These are phyloP conservation scores for Alternaria sp. DNA, from an alignment of 2,329 filamentous ascomycete species.

Conservation along the genomic window DNA sequence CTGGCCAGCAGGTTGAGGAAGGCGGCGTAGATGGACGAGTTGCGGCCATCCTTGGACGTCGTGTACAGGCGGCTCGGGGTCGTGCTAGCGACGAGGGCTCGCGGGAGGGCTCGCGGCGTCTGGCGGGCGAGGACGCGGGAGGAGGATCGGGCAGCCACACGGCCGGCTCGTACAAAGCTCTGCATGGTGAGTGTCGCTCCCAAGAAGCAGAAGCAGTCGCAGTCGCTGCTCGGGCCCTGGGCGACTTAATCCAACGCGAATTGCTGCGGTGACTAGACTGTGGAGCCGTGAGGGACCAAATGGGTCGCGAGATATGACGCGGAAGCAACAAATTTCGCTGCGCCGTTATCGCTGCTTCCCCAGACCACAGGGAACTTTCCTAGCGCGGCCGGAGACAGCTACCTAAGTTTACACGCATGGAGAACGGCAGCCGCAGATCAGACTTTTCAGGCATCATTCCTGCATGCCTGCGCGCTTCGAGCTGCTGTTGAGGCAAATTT, in stretches of 20 bases:
- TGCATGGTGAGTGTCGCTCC: constrained; percentile 44
- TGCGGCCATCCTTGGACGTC: constrained; percentile 38
- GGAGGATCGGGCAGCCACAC: constrained; percentile 44
- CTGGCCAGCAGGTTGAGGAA: constrained; percentile 92
- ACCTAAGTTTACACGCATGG: not conserved
- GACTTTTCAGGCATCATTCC: not conserved
- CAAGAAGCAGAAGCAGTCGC: constrained; percentile 15
- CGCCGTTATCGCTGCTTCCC: constrained; percentile 18
- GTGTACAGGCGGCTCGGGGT: constrained; percentile 41
- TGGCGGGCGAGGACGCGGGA: constrained; percentile 40
- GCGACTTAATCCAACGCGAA: constrained; percentile 24
- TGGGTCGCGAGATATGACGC: constrained; percentile 22
- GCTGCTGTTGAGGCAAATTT: not conserved
- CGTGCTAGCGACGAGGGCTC: constrained; percentile 39
- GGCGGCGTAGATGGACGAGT: constrained; percentile 62
- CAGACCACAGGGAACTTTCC: constrained; percentile 6
- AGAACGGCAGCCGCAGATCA: not conserved
- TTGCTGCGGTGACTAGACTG: constrained; percentile 18
- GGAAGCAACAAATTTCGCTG: constrained; percentile 40
- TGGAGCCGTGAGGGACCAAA: constrained; percentile 15
- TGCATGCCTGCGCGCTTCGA: not conserved
- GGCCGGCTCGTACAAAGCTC: constrained; percentile 47
- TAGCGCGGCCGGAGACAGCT: not conserved
- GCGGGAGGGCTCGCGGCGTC: constrained; percentile 36
- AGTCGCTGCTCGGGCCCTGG: constrained; percentile 12